Evolutionary conservation across 371 early-diverging fungal species (phyloP).

Genomic region (Mortierella sp.): DNA sequence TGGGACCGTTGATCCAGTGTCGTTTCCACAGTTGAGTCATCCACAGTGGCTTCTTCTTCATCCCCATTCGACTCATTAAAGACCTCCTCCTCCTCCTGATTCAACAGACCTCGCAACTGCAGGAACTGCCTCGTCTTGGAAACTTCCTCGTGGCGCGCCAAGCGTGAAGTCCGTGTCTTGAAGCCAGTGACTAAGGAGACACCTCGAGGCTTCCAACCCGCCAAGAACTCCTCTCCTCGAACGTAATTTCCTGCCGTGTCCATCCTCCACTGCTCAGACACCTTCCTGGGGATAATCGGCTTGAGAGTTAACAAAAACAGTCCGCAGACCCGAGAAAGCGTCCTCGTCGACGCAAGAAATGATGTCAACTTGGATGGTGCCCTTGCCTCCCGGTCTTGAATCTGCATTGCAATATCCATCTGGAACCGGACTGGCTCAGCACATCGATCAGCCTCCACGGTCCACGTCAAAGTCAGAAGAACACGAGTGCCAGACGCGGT

Average conservation of each 20-base stretch:
- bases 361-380: constrained; percentile 61
- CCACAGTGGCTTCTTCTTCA: neutral
- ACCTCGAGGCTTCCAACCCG: constrained; percentile 83
- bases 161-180: constrained; percentile 59
- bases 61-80: neutral
- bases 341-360: constrained; percentile 53
- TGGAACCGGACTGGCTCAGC: constrained; percentile 68
- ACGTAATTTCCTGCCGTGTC: constrained; percentile 85
- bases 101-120: constrained; percentile 25
- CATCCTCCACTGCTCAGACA: constrained; percentile 80
- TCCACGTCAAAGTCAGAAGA: constrained; percentile 69
- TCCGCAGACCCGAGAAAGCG: constrained; percentile 65
- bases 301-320: constrained; percentile 70
- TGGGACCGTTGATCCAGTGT: constrained; percentile 16
- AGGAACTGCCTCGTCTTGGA: constrained; percentile 64
- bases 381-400: constrained; percentile 72
- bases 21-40: neutral
- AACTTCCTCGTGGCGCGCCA: constrained; percentile 65
- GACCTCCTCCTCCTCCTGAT: neutral
- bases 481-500: constrained; percentile 75
- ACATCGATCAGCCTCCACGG: constrained; percentile 73
- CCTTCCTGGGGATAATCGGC: constrained; percentile 71
- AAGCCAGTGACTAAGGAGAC: constrained; percentile 79
- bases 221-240: constrained; percentile 88
- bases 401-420: constrained; percentile 78